Conservation (phyloP, 768 basidiomycete species). For the Mycena leptocephala region DNA sequence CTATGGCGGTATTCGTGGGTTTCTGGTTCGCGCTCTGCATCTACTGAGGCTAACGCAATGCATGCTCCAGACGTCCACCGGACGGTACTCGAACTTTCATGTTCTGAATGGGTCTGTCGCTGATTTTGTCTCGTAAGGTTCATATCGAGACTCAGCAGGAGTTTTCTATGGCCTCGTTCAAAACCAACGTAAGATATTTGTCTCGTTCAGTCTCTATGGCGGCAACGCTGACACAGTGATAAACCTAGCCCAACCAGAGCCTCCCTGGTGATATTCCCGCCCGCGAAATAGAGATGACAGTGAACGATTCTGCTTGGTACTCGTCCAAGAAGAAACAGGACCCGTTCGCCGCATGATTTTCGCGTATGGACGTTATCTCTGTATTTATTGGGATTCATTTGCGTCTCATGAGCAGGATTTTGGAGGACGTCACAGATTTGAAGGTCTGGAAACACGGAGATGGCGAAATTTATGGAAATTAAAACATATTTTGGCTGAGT, state of each 20-base stretch:
- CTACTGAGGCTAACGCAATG: not conserved
- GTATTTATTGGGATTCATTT: not conserved
- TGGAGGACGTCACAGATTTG: not conserved
- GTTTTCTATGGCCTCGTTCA: too few relatives aligned
- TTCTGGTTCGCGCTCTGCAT: not conserved
- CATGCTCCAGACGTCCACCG: not conserved
- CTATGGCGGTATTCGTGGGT: too few relatives aligned
- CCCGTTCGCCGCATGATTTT: not conserved
- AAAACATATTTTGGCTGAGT: too few relatives aligned
- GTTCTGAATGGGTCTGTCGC: too few relatives aligned
- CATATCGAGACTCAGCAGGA: too few relatives aligned
- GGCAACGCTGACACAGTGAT: not conserved
- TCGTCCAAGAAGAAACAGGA: not conserved
- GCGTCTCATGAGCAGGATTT: not conserved
- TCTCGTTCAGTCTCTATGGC: not conserved
- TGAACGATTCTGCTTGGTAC: not conserved
- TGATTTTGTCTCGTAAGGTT: too few relatives aligned
- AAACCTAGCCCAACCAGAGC: not conserved
- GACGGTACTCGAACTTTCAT: too few relatives aligned
- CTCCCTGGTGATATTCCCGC: too few relatives aligned
- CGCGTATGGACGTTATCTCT: not conserved
- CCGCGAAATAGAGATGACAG: constrained; percentile 9
- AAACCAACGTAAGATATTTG: not conserved
- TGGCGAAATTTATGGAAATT: not conserved
- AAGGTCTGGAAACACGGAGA: not conserved